phyloP scores from a whole-genome alignment of 2,329 filamentous ascomycete species.

The Cordyceps cicadae region DNA sequence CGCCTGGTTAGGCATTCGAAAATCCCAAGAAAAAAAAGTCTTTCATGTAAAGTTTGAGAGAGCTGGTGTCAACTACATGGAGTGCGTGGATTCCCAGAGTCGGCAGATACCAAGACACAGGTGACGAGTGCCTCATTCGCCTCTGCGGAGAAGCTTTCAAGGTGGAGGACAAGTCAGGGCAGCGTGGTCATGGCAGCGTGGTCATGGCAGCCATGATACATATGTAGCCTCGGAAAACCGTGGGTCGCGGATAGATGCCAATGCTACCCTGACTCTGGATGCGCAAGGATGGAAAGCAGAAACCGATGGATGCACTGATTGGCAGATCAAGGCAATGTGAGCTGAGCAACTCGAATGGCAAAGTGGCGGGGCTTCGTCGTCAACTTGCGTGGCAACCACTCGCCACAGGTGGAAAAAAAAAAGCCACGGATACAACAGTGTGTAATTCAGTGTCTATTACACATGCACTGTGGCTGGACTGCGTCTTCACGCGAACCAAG shows the following conservation, averaged over 20 bases:
- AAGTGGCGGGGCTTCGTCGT: constrained; percentile 6
- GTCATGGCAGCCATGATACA: background rate
- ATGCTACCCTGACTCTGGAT: too few relatives aligned
- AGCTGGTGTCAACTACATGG: background rate
- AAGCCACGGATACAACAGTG: background rate
- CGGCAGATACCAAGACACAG: background rate
- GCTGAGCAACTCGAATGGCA: background rate
- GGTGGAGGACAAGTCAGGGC: too few relatives aligned
- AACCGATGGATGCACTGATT: background rate
- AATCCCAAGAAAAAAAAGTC: too few relatives aligned
- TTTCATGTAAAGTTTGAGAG: too few relatives aligned
- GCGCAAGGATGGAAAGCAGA: too few relatives aligned
- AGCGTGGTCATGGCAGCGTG: too few relatives aligned
- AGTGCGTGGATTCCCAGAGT: background rate
- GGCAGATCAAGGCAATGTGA: background rate
- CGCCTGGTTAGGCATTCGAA: background rate
- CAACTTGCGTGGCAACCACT: background rate
- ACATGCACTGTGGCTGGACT: background rate
- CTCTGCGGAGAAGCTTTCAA: background rate
- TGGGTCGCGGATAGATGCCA: background rate
- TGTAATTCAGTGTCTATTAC: background rate
- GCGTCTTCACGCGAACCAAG: background rate
- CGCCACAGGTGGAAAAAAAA: background rate
- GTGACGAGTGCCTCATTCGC: background rate
- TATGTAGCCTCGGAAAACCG: background rate